Evolutionary conservation across 2,329 filamentous ascomycete species (phyloP), one percentile per base, ranked within the genome.

Genomic region (Botrytis byssoidea): DNA sequence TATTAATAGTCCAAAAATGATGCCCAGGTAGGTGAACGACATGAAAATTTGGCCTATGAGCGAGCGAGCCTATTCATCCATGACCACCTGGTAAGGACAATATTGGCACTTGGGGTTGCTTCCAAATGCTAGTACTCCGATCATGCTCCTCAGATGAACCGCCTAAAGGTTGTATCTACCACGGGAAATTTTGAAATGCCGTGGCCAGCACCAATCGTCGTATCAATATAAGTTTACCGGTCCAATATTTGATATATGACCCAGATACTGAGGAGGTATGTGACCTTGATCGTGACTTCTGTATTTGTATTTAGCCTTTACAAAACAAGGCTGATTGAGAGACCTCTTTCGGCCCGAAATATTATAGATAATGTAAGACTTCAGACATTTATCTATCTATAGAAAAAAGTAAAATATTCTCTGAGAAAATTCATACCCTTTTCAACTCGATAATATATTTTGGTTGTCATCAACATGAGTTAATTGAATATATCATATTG

Each of bases 401-500:
- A 51, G 12, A 37, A 48, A 12, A 20, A n/a, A 10, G 7, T n/a
- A 32, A 51, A 67, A 7, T 29, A 20, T 10, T n/a, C 25, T 8
- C 18, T 20, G 32, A 37, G 7, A n/a, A 55, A 55, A 14, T 18
- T 10, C 35, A 67, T 40, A 67, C 51, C n/a, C 65, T 55, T 67
- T n/a, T 29, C 20, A 29, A 29, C 25, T 18, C 12, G 20, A 66
- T 42, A 14, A 48, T 48, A 12, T 68, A n/a, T 68, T 29, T 55
- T 7, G 35, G 37, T 40, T 37, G 32, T 29, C 32, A 18, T 32
- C 9, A 40, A 66, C 12, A 51, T 55, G 46, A 55, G 32, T 40
- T 55, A 29, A 40, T 68, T 74, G 75, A 25, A 77, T 74, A 68
- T 20, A 73, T 77, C 75, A 76, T 76, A 75, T 76, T 73, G 29